Percentiles rank a stretch among this genome's conserved stretches.
Evolutionary conservation across 192 early-diverging fungal genomes (phyloP).

Genomic region (Coemansia sp.): DNA sequence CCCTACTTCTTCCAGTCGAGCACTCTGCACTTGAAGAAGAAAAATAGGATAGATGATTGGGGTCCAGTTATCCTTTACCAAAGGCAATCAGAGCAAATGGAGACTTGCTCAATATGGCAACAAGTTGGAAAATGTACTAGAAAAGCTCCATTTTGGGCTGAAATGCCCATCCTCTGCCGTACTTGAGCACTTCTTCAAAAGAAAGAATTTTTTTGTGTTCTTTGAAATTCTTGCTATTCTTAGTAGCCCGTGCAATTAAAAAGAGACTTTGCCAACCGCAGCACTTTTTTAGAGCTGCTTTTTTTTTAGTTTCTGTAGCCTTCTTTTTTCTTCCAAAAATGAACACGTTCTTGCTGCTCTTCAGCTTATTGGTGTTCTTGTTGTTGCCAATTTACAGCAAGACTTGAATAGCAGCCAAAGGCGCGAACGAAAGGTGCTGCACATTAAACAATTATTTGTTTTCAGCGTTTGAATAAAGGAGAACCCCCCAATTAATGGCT

Average conservation of each 20-base stretch:
- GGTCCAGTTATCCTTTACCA: neutral
- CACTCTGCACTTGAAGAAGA: neutral
- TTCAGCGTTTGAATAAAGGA: too few relatives aligned
- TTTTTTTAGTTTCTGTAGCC: too few relatives aligned
- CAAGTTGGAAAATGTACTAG: neutral
- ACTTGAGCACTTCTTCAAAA: neutral
- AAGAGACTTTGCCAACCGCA: too few relatives aligned
- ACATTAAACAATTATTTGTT: too few relatives aligned
- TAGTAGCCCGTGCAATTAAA: too few relatives aligned
- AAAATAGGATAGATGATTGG: neutral
- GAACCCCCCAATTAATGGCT: too few relatives aligned
- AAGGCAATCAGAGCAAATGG: neutral
- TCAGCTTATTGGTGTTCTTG: neutral
- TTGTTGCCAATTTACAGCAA: neutral
- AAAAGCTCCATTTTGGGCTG: neutral
- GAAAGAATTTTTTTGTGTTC: too few relatives aligned
- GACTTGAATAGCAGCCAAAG: neutral
- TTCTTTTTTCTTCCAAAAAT: neutral
- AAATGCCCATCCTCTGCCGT: neutral
- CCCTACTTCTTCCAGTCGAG: too few relatives aligned
- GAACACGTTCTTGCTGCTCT: neutral
- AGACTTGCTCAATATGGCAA: neutral
- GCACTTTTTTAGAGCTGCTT: too few relatives aligned
- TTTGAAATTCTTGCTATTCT: too few relatives aligned
- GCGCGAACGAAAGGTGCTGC: too few relatives aligned